phyloP scores from a whole-genome alignment of 352 stramenopile species.

The Phytophthora sp. region DNA sequence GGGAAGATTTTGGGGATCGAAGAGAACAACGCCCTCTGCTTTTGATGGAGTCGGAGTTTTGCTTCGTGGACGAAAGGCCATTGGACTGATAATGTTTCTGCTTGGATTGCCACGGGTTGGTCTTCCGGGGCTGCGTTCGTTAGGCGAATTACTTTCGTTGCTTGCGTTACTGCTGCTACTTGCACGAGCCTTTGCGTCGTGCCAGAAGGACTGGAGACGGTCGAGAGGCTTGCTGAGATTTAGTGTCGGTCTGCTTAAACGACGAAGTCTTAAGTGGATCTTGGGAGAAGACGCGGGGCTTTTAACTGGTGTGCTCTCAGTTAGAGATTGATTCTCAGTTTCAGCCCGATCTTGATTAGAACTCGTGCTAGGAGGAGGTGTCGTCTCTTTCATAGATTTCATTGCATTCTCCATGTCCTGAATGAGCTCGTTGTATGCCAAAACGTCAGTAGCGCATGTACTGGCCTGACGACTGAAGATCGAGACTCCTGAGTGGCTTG shows the following conservation, averaged over 20 bases:
- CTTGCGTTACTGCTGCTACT: conserved; percentile 30
- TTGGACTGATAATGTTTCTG: conserved; percentile 21
- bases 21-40: conserved; percentile 49
- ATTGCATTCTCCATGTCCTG: conserved; percentile 60
- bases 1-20: conserved; percentile 49
- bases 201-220: conserved; percentile 33
- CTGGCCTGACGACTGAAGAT: conserved; percentile 54
- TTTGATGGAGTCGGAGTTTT: conserved; percentile 21
- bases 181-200: conserved; percentile 29
- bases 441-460: conserved; percentile 62
- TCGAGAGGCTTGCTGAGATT: conserved; percentile 34
- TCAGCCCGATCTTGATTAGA: conserved; percentile 29
- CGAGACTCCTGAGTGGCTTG: conserved; percentile 39
- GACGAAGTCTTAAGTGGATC: conserved; percentile 34
- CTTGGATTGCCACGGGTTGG: conserved; percentile 11
- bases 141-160: conserved; percentile 28
- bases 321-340: conserved; percentile 13
- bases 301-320: conserved; percentile 10
- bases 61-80: conserved; percentile 15
- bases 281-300: conserved; percentile 19
- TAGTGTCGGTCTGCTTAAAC: conserved; percentile 20
- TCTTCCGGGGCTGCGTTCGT: conserved; percentile 11
- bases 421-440: conserved; percentile 72
- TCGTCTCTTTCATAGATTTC: conserved; percentile 27
- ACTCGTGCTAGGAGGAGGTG: conserved; percentile 8